Conservation (phyloP, 2,329 filamentous ascomycete genomes). For the Ophiostoma sp. region DNA sequence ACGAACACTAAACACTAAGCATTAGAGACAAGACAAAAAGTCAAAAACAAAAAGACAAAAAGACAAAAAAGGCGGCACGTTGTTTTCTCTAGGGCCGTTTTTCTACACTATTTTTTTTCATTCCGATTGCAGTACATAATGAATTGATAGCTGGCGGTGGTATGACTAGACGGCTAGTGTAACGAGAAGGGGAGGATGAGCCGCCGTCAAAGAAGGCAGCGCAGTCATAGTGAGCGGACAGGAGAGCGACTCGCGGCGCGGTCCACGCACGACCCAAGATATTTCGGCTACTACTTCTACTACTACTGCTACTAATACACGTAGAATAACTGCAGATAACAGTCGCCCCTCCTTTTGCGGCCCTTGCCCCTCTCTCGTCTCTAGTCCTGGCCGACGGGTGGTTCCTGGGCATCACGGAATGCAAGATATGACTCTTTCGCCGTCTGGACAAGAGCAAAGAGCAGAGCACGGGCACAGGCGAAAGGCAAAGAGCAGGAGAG, state of each 20-base stretch:
- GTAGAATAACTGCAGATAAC: slow-evolving; percentile 4
- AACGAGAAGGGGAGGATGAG: not conserved
- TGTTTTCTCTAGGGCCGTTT: slow-evolving; percentile 21
- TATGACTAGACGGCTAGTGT: slow-evolving; percentile 16
- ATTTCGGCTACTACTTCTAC: not conserved
- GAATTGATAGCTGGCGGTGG: slow-evolving; percentile 8
- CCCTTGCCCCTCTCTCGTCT: slow-evolving; percentile 17
- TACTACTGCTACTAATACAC: not conserved
- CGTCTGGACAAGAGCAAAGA: not conserved
- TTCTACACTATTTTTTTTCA: slow-evolving; percentile 17
- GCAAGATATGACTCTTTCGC: slow-evolving; percentile 10
- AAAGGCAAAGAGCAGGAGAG: not conserved
- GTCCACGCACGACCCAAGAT: not conserved
- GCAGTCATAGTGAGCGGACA: not conserved
- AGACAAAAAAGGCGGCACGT: slow-evolving; percentile 18
- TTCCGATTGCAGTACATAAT: slow-evolving; percentile 1
- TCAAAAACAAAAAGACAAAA: slow-evolving; percentile 15
- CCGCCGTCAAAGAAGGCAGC: slow-evolving; percentile 2
- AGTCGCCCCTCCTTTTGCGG: slow-evolving; percentile 15
- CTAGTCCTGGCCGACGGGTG: not conserved
- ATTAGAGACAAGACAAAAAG: not conserved
- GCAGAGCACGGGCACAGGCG: not conserved
- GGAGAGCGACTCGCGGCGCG: slow-evolving; percentile 4
- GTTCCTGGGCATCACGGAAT: too few relatives aligned
- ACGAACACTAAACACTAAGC: slow-evolving; percentile 15